phyloP scores from a whole-genome alignment of 208 protist species.

The Crithidia brevicula region DNA sequence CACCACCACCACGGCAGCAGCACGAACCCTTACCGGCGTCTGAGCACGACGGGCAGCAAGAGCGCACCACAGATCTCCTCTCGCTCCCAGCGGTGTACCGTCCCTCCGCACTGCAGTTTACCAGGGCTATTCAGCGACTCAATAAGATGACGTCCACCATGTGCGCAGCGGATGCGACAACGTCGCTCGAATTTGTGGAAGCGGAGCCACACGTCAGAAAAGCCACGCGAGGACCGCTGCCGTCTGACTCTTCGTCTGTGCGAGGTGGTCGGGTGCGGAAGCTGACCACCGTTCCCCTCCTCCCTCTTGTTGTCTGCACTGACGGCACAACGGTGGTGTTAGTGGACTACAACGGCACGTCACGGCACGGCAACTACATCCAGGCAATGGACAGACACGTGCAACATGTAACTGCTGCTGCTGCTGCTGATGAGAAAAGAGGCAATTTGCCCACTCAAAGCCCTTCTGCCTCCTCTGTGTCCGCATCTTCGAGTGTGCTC shows the following conservation, averaged over 20 bases:
- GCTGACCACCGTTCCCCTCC: conserved; percentile 17
- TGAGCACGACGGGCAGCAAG: too few species aligned
- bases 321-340: conserved; percentile 32
- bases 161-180: not conserved
- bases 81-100: not conserved
- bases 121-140: not conserved
- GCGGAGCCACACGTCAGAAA: not conserved
- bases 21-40: too few species aligned
- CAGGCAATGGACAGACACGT: conserved; percentile 1
- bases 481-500: not conserved
- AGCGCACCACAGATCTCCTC: not conserved
- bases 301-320: conserved; percentile 29
- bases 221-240: not conserved
- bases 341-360: conserved; percentile 43
- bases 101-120: conserved; percentile 8
- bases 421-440: not conserved
- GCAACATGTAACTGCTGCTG: not conserved
- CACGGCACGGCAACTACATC: conserved; percentile 53
- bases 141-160: conserved; percentile 11
- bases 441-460: too few species aligned
- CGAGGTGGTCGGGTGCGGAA: not conserved
- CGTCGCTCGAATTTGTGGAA: not conserved
- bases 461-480: too few species aligned
- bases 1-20: not conserved
- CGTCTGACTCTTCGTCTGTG: not conserved